phyloP scores from a whole-genome alignment of 805 yeast species.

The Teunomyces atbi region DNA sequence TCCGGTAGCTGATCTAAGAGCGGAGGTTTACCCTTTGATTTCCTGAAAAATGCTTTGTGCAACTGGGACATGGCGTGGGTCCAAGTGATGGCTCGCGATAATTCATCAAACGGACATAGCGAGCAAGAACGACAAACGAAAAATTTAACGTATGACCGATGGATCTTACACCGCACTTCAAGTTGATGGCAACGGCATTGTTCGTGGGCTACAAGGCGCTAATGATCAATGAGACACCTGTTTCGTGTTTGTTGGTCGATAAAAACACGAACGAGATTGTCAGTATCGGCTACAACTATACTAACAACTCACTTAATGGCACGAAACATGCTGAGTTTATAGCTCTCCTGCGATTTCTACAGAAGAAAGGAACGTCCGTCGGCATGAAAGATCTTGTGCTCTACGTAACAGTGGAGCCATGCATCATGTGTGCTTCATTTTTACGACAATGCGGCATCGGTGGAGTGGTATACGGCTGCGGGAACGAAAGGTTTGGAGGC shows the following conservation, averaged over 20 bases:
- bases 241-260: slow-evolving; percentile 64
- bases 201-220: slow-evolving; percentile 64
- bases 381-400: slow-evolving; percentile 57
- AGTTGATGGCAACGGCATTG: slow-evolving; percentile 52
- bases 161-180: slow-evolving; percentile 21
- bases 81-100: not conserved
- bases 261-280: slow-evolving; percentile 46
- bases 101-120: not conserved
- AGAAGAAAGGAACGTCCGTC: slow-evolving; percentile 5
- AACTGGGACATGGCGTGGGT: slow-evolving; percentile 13
- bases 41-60: slow-evolving; percentile 10
- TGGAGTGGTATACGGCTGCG: slow-evolving; percentile 84
- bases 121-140: too few species aligned
- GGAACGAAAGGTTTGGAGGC: slow-evolving; percentile 95
- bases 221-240: slow-evolving; percentile 73
- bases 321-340: slow-evolving; percentile 91
- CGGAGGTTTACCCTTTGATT: slow-evolving; percentile 1
- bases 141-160: not conserved
- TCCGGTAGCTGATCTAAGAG: slow-evolving; percentile 2
- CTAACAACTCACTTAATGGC: slow-evolving; percentile 82
- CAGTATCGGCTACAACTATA: slow-evolving; percentile 80
- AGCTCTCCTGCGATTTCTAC: slow-evolving; percentile 54
- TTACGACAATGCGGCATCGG: slow-evolving; percentile 74
- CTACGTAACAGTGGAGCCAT: slow-evolving; percentile 96
- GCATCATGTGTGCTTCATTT: slow-evolving; percentile 96